Evolutionary conservation across 768 basidiomycete genomes (phyloP), one percentile per base, ranked within the genome.

Genomic region (Lentinula detonsa): DNA sequence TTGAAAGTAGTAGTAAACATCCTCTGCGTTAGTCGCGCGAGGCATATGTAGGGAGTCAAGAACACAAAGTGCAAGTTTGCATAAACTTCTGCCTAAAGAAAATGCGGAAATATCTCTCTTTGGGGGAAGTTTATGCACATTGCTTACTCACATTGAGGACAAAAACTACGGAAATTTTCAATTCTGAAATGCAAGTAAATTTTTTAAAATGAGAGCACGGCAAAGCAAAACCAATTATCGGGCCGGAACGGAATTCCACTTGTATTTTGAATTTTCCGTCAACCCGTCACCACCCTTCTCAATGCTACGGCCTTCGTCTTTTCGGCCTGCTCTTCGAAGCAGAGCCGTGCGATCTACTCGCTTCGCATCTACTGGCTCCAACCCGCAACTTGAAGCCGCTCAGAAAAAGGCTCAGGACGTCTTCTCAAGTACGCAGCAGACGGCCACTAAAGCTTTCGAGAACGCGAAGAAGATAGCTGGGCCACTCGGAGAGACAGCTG

Each of bases 331-430:
- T 35, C 57, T 72, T 66, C 65, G 70, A 33, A 57, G 57, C 63
- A 35, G 63, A 65, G 53, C 50, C 58, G 40, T n/a, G 11, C 13
- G 5, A 6, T 39, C 67, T 71, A 55, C 69, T 64, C 81, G 81
- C 61, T 76, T 82, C 68, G 70, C 76, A 21, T 81, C 79, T 13
- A 46, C 59, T 5, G 48, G 56, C 31, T 45, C 68, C n/a, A 73
- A 70, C 58, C 60, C 81, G 35, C 69, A 74, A 9, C 58, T 81
- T 35, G 80, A 83, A 65, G 72, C 76, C 5, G 72, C 85, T 1
- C 84, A 85, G 70, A 85, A 89, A 76, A 89, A 87, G 71, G 86
- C 88, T 5, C 85, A 89, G 73, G 86, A 91, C 57, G 78, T 82
- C 45, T 74, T 89, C 62, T 76, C 80, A 53, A 72, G 74, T 48